A percentile compares a stretch with the other conserved stretches of the same genome.
Conservation (phyloP, 1,139 yeast genomes). For the Citeromyces siamensis region DNA sequence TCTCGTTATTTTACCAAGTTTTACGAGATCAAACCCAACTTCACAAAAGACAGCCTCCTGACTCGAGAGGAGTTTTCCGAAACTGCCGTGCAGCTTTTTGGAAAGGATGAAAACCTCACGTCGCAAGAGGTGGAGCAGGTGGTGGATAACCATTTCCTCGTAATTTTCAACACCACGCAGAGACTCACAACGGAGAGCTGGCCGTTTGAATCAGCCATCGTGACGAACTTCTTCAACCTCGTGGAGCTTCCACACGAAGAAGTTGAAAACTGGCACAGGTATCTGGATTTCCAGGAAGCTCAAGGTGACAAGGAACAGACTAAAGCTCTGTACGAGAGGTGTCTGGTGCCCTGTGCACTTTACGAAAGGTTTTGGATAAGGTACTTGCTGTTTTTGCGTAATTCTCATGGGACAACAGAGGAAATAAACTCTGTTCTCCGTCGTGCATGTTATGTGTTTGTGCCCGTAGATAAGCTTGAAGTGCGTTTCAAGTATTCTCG, state of each 20-base stretch:
- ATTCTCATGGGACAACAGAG: slow-evolving; percentile 8
- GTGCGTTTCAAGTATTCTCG: slow-evolving; percentile 30
- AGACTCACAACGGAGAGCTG: slow-evolving; percentile 40
- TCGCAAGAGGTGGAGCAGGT: slow-evolving; percentile 18
- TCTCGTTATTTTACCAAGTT: slow-evolving; percentile 48
- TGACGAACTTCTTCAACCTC: slow-evolving; percentile 30
- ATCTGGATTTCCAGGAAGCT: slow-evolving; percentile 31
- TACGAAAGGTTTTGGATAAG: slow-evolving; percentile 42
- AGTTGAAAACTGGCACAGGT: slow-evolving; percentile 33
- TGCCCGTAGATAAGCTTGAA: slow-evolving; percentile 27
- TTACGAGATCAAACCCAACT: slow-evolving; percentile 26
- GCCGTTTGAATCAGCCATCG: slow-evolving; percentile 44
- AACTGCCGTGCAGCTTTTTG: slow-evolving; percentile 9
- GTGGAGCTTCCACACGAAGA: slow-evolving; percentile 24
- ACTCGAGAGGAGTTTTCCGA: slow-evolving; percentile 10
- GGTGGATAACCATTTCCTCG: slow-evolving; percentile 29
- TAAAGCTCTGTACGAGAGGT: slow-evolving; percentile 41
- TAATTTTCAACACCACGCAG: slow-evolving; percentile 34
- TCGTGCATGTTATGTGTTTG: slow-evolving; percentile 29
- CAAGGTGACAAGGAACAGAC: slow-evolving; percentile 15
- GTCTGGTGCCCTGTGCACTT: slow-evolving; percentile 44
- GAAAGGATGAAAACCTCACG: slow-evolving; percentile 12
- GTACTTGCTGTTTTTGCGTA: slow-evolving; percentile 33
- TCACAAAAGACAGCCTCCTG: slow-evolving; percentile 22
- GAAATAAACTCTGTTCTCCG: slow-evolving; percentile 23